phyloP scores from a whole-genome alignment of 1,284 basidiomycete species.

The Cryptococcus deneoformans region DNA sequence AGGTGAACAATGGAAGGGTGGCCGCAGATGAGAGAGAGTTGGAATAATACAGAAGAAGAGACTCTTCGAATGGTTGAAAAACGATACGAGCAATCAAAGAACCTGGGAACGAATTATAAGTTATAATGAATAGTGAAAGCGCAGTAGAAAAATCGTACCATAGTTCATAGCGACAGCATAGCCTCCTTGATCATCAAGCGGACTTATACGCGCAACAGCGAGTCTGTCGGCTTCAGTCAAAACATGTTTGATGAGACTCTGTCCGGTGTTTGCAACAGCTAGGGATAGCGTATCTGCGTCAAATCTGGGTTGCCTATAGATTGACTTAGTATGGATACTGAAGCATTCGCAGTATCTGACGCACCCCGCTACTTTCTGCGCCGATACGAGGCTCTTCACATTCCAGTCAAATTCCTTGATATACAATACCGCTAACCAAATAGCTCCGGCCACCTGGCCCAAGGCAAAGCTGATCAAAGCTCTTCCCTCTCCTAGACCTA shows the following conservation, averaged over 20 bases:
- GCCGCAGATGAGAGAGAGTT: slow-evolving; percentile 54
- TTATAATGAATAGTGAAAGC: neutral
- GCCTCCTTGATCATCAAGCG: slow-evolving; percentile 81
- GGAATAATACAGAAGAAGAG: slow-evolving; percentile 81
- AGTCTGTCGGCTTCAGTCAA: slow-evolving; percentile 95
- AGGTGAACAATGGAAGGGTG: slow-evolving; percentile 42
- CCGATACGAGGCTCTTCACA: slow-evolving; percentile 13
- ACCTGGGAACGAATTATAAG: slow-evolving; percentile 55
- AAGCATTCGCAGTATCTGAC: neutral
- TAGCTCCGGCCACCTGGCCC: slow-evolving; percentile 73
- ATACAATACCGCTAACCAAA: slow-evolving; percentile 48
- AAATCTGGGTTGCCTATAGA: slow-evolving; percentile 15
- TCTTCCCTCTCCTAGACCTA: slow-evolving; percentile 54
- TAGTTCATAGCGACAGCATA: slow-evolving; percentile 95
- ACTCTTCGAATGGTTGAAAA: slow-evolving; percentile 92
- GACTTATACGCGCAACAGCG: slow-evolving; percentile 75
- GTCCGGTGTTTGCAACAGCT: slow-evolving; percentile 61
- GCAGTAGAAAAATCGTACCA: slow-evolving; percentile 55
- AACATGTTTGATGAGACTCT: slow-evolving; percentile 77
- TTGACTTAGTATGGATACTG: neutral
- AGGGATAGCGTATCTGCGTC: slow-evolving; percentile 20
- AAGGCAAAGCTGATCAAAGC: slow-evolving; percentile 76
- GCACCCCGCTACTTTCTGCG: slow-evolving; percentile 2
- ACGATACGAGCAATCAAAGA: slow-evolving; percentile 85
- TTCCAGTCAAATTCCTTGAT: slow-evolving; percentile 25